phyloP scores from a whole-genome alignment of 2,329 filamentous ascomycete genomes.

The Fusarium siculi region DNA sequence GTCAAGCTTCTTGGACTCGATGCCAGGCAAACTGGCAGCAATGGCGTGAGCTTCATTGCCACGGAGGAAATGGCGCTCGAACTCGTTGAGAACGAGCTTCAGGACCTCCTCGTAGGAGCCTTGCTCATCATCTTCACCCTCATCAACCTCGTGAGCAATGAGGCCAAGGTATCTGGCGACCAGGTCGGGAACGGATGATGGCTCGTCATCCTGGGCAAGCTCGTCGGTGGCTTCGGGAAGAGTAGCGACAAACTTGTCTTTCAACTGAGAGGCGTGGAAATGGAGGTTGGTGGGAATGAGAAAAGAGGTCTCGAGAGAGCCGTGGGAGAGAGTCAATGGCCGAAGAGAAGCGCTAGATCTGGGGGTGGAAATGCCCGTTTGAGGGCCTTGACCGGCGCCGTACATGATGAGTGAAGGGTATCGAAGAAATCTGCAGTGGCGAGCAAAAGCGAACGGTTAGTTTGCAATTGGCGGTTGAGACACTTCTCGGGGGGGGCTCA shows the following conservation, averaged over 20 bases:
- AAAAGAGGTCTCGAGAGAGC: slow-evolving; percentile 95
- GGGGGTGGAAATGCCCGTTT: slow-evolving; percentile 97
- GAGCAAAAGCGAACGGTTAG: slow-evolving; percentile 32
- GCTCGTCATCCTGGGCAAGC: slow-evolving; percentile 97
- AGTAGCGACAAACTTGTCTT: slow-evolving; percentile 86
- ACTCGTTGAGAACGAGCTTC: slow-evolving; percentile 92
- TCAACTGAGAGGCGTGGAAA: slow-evolving; percentile 94
- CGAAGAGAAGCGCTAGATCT: slow-evolving; percentile 93
- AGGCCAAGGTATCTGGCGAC: slow-evolving; percentile 94
- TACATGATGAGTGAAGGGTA: slow-evolving; percentile 75
- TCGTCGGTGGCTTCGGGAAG: slow-evolving; percentile 95
- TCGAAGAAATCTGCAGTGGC: slow-evolving; percentile 50
- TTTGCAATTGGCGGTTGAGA: background rate
- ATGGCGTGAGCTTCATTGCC: slow-evolving; percentile 97
- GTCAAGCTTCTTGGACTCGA: slow-evolving; percentile 89
- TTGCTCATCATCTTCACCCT: slow-evolving; percentile 88
- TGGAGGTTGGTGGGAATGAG: slow-evolving; percentile 94
- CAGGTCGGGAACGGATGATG: slow-evolving; percentile 92
- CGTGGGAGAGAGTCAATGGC: slow-evolving; percentile 89
- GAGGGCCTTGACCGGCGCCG: slow-evolving; percentile 82
- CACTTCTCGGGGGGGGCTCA: background rate
- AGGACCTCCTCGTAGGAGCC: slow-evolving; percentile 93
- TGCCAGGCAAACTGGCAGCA: slow-evolving; percentile 86
- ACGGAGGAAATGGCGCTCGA: slow-evolving; percentile 92
- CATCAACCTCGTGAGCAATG: slow-evolving; percentile 87